Base-by-base conservation (phyloP, 2,329 filamentous ascomycete genomes). In the Rhytidhysteron rufulum region DNA sequence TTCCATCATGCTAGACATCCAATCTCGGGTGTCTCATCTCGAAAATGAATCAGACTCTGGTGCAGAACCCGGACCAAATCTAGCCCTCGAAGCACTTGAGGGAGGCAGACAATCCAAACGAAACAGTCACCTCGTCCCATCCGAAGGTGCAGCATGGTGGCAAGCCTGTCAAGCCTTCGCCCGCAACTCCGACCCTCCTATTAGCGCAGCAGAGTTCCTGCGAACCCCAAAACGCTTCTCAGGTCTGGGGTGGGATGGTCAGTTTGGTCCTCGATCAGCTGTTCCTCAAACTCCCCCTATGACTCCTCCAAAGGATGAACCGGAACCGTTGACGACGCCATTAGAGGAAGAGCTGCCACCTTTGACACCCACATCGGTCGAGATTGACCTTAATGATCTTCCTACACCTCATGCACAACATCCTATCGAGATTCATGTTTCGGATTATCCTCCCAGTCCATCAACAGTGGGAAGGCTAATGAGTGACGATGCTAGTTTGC, bases 231-330 rank as follows among this genome's bases (percentile, higher is more conserved):
- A 40, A 31, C 49, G 48, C 20, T 52, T 58, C 17, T 60, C 57
- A 1, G 57, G 54, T 16, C 51, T 59, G 27, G 47, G 56, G 8
- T 62, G 58, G 47, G n/a, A n/a, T n/a, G n/a, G n/a, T n/a, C 46
- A 54, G 25, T 55, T 53, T 27, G 49, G 53, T 21, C 37, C 38
- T 2, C 42, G 47, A 5, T 34, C 47, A 4, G 43, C 45, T 8
- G 37, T 34, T 13, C 39, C 41, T 5, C 34, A 41, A 13, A 41
- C 45, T 3, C 40, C 42, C 13, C 44, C 45, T 13, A 18, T 31
- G 7, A 42, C 50, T 15, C 47, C 47, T 13, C 54, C 55, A 13
- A 45, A 53, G 13, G 44, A 56, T 4, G 45, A 55, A 4, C 7
- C 13, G 13, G 7, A 13, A 7, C 24, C 24, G 13, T 8, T 13